A percentile compares a stretch with the other conserved stretches of the same genome.
Conservation (phyloP, 805 yeast genomes). For the Nakazawaea pomicola region DNA sequence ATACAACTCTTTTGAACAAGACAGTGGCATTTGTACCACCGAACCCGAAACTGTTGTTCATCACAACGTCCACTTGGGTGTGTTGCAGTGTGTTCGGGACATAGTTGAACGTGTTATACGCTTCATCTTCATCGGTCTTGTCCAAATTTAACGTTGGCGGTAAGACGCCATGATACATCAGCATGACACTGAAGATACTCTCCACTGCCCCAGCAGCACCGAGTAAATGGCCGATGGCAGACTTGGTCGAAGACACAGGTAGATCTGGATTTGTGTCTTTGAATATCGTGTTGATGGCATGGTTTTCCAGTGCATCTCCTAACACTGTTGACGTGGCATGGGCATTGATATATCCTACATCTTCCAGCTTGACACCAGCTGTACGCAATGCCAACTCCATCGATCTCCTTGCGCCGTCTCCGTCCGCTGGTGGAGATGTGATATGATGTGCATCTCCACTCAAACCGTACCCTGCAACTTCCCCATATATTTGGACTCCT, state of each 20-base stretch:
- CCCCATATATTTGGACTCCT: slow-evolving; percentile 67
- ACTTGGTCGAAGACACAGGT: slow-evolving; percentile 77
- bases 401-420: slow-evolving; percentile 79
- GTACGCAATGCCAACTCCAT: slow-evolving; percentile 70
- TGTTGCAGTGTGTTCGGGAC: slow-evolving; percentile 42
- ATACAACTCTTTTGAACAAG: slow-evolving; percentile 36
- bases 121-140: slow-evolving; percentile 42
- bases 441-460: slow-evolving; percentile 91
- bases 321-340: slow-evolving; percentile 92
- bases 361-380: slow-evolving; percentile 40
- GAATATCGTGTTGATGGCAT: slow-evolving; percentile 61
- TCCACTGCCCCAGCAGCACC: slow-evolving; percentile 98
- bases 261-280: slow-evolving; percentile 30
- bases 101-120: slow-evolving; percentile 42
- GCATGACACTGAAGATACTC: slow-evolving; percentile 69
- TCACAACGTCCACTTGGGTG: slow-evolving; percentile 46
- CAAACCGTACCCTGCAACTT: slow-evolving; percentile 81
- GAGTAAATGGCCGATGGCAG: slow-evolving; percentile 87
- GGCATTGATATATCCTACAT: slow-evolving; percentile 81
- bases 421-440: slow-evolving; percentile 82
- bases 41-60: slow-evolving; percentile 93
- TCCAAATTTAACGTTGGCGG: slow-evolving; percentile 83
- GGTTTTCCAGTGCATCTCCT: slow-evolving; percentile 86
- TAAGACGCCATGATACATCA: slow-evolving; percentile 48
- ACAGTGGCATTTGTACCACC: slow-evolving; percentile 93